phyloP scores from a whole-genome alignment of 2,329 filamentous ascomycete genomes.

The Macrophomina phaseolina region DNA sequence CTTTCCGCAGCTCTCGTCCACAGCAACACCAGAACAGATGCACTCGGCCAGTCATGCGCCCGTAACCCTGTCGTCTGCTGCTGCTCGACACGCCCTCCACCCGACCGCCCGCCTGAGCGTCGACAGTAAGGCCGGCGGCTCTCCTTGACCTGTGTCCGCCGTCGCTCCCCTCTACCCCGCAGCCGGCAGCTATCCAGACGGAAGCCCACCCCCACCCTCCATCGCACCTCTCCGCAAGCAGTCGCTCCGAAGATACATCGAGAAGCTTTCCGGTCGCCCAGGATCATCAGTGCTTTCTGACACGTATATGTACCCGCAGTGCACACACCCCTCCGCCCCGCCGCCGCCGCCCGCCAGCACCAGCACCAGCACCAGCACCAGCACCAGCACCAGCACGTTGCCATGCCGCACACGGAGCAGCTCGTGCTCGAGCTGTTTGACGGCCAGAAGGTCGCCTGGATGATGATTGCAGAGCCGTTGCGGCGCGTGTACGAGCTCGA shows the following conservation, averaged over 20 bases:
- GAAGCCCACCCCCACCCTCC: neutral
- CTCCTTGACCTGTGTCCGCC: neutral
- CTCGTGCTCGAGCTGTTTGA: slow-evolving; percentile 45
- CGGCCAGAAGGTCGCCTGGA: slow-evolving; percentile 43
- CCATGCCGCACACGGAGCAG: slow-evolving; percentile 4
- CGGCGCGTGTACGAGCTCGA: slow-evolving; percentile 41
- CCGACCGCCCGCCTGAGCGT: neutral
- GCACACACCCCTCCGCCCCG: too few relatives aligned
- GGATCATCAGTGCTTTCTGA: neutral
- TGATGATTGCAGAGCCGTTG: slow-evolving; percentile 43
- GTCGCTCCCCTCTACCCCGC: neutral
- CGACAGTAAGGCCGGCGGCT: slow-evolving; percentile 2
- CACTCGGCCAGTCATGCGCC: neutral
- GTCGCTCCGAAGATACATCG: neutral
- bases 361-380: too few relatives aligned
- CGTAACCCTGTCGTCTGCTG: neutral
- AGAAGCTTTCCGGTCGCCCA: neutral
- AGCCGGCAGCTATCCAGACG: neutral
- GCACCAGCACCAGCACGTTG: too few relatives aligned
- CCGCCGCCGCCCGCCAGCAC: too few relatives aligned
- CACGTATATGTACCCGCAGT: too few relatives aligned
- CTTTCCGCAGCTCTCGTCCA: neutral
- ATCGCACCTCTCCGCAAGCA: neutral
- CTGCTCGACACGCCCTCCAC: neutral
- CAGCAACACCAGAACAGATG: slow-evolving; percentile 5